Evolutionary conservation across 495 filamentous ascomycete species (phyloP), one percentile per base, ranked within the genome.

Genomic region (Copromyces sp.): DNA sequence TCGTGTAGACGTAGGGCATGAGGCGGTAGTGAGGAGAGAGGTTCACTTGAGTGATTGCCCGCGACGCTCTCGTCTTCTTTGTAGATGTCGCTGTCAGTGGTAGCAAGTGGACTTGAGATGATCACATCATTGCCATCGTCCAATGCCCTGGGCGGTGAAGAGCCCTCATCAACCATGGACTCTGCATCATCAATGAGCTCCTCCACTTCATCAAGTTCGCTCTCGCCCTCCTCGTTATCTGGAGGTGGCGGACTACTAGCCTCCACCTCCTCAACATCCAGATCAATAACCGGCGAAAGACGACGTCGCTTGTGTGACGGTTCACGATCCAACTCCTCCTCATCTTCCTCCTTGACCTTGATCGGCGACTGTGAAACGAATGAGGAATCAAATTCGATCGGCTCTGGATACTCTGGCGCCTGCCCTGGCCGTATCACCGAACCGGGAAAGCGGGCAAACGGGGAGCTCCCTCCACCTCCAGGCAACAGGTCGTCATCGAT

Each of bases 331-430:
- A 70, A 29, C 1, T 68, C 71, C 1, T 71, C 71, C 3, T 29
- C 12, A 17, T 71, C 75, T 38, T 69, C 71, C 6, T 71, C 20
- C 20, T 76, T 47, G 29, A 39, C 68, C 40, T 68, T 69, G 39
- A 71, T 61, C 8, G 76, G 70, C 4, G 78, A 77, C 38, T 77
- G 72, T 3, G 78, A 72, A 9, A 77, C 65, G 11, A 72, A 76
- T 0, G 79, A 79, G 0, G 80, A 81, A 14, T 75, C 73, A 9
- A 80, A 71, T 42, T 84, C 81, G n/a, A 83, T 82, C 8, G 77
- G 74, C 68, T 84, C 82, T 0, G 74, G 75, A 0, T 78, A 68
- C 29, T 78, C 71, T 29, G 75, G 72, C 16, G 4, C 53, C 4
- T 8, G 37, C 8, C 68, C 39, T 35, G 71, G 44, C 61, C 72